Evolutionary conservation across 441 rosid genomes (phyloP).

Genomic region (Omphalea diandra): DNA sequence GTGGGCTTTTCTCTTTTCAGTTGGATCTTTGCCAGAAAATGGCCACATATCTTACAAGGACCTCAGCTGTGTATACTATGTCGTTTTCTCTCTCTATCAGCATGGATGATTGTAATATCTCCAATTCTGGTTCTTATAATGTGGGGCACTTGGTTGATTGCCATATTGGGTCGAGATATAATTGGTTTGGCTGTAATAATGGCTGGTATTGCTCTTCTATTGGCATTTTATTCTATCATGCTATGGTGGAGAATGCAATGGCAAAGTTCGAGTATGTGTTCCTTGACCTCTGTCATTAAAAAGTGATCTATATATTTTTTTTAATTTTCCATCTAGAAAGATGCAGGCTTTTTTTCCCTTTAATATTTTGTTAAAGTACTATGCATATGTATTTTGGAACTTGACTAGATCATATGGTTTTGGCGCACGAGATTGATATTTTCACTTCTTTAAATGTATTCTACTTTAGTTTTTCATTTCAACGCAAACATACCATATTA

Average conservation of each 20-base stretch:
- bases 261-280: conserved; percentile 96
- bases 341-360: not conserved
- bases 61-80: conserved; percentile 84
- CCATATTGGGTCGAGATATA: conserved; percentile 77
- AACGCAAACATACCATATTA: not conserved
- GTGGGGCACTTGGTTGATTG: conserved; percentile 94
- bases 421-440: not conserved
- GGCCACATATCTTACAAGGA: conserved; percentile 89
- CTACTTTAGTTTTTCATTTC: not conserved
- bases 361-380: not conserved
- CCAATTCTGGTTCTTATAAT: conserved; percentile 79
- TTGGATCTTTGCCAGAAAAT: conserved; percentile 99
- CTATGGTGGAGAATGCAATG: conserved; percentile 99
- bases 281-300: conserved; percentile 6
- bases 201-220: conserved; percentile 96
- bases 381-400: not conserved
- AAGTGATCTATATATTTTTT: conserved; percentile 9
- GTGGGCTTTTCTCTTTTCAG: conserved; percentile 45
- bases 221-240: conserved; percentile 99
- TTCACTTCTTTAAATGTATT: not conserved
- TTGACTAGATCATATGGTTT: not conserved
- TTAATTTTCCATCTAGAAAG: conserved; percentile 12
- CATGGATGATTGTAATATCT: conserved; percentile 85
- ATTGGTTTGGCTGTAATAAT: conserved; percentile 95
- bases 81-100: conserved; percentile 65